Percentiles rank a stretch among this genome's conserved stretches.
These are phyloP conservation scores for Jaapia argillacea DNA, from an alignment of 768 basidiomycete species.

Conservation along the genomic window DNA sequence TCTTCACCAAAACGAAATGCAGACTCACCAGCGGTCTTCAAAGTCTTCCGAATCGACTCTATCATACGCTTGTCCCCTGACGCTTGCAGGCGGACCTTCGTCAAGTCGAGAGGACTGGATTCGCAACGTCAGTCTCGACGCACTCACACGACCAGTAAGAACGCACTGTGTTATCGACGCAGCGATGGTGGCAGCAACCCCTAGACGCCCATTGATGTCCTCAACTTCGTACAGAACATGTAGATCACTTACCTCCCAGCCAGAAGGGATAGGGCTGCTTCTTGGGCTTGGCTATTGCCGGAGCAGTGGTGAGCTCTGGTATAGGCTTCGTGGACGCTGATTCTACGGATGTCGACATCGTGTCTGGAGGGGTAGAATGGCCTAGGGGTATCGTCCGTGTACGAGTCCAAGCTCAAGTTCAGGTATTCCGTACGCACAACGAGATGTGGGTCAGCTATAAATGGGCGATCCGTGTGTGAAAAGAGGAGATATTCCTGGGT, in stretches of 20 bases:
- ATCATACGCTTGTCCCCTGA: constrained; percentile 91
- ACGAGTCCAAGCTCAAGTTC: too few species aligned
- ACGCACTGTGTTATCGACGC: constrained; percentile 81
- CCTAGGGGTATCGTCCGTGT: too few species aligned
- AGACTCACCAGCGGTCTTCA: constrained; percentile 58
- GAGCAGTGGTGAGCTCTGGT: constrained; percentile 3
- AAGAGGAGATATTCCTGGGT: too few species aligned
- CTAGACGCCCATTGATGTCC: constrained; percentile 20
- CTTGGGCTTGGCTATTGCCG: constrained; percentile 15
- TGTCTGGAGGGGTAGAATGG: too few species aligned
- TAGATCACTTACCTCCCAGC: constrained; percentile 51
- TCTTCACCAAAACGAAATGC: background rate
- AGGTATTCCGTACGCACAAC: too few species aligned
- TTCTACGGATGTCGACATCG: background rate
- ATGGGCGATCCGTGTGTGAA: too few species aligned
- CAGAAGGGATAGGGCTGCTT: constrained; percentile 83
- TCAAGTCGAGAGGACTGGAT: constrained; percentile 80
- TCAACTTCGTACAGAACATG: background rate
- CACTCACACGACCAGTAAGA: constrained; percentile 1
- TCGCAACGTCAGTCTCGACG: background rate
- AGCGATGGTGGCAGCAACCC: constrained; percentile 76
- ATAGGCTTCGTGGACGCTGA: background rate
- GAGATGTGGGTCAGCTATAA: too few species aligned
- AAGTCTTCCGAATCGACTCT: constrained; percentile 71
- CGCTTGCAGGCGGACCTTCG: constrained; percentile 87